Conservation (phyloP, 2,329 filamentous ascomycete genomes). For the Alternaria sp. region DNA sequence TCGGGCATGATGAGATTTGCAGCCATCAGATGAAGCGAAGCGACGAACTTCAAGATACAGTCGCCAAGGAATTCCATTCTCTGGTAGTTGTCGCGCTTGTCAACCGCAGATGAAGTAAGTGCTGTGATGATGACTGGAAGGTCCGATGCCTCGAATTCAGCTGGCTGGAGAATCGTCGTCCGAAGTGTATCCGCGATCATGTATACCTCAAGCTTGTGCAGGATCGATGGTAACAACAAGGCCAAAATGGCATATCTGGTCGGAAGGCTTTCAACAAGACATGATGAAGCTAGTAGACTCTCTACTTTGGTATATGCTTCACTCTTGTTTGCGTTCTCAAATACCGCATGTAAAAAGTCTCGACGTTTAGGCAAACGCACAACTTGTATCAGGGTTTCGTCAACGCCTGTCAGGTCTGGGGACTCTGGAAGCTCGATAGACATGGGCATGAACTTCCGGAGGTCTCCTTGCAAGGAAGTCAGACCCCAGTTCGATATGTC, state of each 20-base stretch:
- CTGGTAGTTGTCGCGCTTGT: conserved; percentile 74
- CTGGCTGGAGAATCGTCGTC: conserved; percentile 58
- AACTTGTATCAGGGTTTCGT: conserved; percentile 19
- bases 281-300: conserved; percentile 57
- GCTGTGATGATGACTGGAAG: conserved; percentile 68
- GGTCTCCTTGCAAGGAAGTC: conserved; percentile 26
- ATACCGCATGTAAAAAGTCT: conserved; percentile 63
- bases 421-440: not conserved
- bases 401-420: not conserved
- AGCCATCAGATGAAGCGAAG: conserved; percentile 69
- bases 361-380: conserved; percentile 59
- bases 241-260: conserved; percentile 56
- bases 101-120: conserved; percentile 69
- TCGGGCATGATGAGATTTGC: conserved; percentile 73
- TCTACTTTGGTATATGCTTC: conserved; percentile 52
- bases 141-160: conserved; percentile 58
- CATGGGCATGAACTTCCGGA: conserved; percentile 28
- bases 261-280: conserved; percentile 57
- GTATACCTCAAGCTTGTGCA: conserved; percentile 70
- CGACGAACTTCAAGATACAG: conserved; percentile 76
- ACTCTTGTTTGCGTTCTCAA: conserved; percentile 14
- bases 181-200: conserved; percentile 69
- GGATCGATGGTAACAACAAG: conserved; percentile 73
- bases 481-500: conserved; percentile 31
- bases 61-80: conserved; percentile 88